Conservation (phyloP, 2,329 filamentous ascomycete species). For the Cercospora sp. region DNA sequence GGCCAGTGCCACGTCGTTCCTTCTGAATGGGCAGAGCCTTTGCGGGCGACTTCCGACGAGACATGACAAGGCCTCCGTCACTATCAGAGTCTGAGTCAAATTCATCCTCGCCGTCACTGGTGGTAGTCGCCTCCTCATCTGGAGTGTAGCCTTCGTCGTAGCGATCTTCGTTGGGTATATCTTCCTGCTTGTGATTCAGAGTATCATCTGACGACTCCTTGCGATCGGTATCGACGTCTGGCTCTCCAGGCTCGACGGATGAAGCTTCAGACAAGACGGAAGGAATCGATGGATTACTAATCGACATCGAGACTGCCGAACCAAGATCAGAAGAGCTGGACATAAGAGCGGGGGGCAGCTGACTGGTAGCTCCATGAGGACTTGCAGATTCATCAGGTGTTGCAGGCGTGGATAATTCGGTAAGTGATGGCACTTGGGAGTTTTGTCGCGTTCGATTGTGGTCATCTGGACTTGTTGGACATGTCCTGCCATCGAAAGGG, state of each 20-base stretch:
- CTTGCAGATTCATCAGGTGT: constrained; percentile 43
- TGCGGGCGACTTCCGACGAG: constrained; percentile 34
- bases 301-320: constrained; percentile 51
- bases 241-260: constrained; percentile 41
- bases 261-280: constrained; percentile 52
- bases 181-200: constrained; percentile 34
- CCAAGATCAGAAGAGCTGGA: constrained; percentile 53
- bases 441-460: constrained; percentile 28
- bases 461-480: constrained; percentile 50
- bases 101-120: constrained; percentile 44
- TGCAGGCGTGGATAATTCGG: constrained; percentile 27
- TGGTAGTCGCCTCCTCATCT: constrained; percentile 39
- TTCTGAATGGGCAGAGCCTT: constrained; percentile 20
- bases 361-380: constrained; percentile 37
- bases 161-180: constrained; percentile 24
- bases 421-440: constrained; percentile 28
- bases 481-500: constrained; percentile 39
- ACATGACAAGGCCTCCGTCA: constrained; percentile 44
- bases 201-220: constrained; percentile 42
- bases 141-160: constrained; percentile 37
- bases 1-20: constrained; percentile 35
- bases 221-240: constrained; percentile 39
- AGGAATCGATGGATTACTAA: constrained; percentile 54
- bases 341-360: constrained; percentile 36
- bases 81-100: constrained; percentile 43